Evolutionary conservation across 805 yeast genomes (phyloP).

Genomic region (Candida parachauliodes): DNA sequence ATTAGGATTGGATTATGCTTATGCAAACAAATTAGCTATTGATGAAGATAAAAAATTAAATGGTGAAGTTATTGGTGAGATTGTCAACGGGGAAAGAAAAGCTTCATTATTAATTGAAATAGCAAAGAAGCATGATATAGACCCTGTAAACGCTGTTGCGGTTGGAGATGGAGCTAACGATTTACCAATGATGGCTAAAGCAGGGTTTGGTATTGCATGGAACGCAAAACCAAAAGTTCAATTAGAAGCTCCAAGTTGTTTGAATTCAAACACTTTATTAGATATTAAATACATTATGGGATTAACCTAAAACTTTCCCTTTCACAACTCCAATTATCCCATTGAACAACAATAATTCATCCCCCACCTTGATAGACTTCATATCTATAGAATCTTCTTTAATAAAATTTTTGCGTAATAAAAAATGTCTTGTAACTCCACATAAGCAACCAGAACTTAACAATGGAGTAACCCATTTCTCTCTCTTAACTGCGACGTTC

Average conservation of each 20-base stretch:
- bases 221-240: slow-evolving; percentile 95
- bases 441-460: slow-evolving; percentile 76
- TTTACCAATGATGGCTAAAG: slow-evolving; percentile 82
- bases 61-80: slow-evolving; percentile 74
- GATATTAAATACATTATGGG: slow-evolving; percentile 85
- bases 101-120: slow-evolving; percentile 66
- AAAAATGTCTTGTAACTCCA: slow-evolving; percentile 72
- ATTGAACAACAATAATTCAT: slow-evolving; percentile 69
- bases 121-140: slow-evolving; percentile 52
- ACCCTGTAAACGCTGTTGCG: slow-evolving; percentile 60
- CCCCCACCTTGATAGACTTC: slow-evolving; percentile 57
- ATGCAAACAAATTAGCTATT: slow-evolving; percentile 65
- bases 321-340: slow-evolving; percentile 77
- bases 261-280: slow-evolving; percentile 68
- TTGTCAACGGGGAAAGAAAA: slow-evolving; percentile 84
- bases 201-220: slow-evolving; percentile 96
- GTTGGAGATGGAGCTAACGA: slow-evolving; percentile 99
- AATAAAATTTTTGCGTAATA: slow-evolving; percentile 51
- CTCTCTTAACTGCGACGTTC: slow-evolving; percentile 63
- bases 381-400: slow-evolving; percentile 49
- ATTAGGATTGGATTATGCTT: slow-evolving; percentile 79
- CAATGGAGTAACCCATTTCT: slow-evolving; percentile 77
- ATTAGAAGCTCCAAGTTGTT: slow-evolving; percentile 70
- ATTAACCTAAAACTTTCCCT: slow-evolving; percentile 42
- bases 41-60: slow-evolving; percentile 51